Conservation (phyloP, 345 rosid species). For the Cardamine resedifolia region DNA sequence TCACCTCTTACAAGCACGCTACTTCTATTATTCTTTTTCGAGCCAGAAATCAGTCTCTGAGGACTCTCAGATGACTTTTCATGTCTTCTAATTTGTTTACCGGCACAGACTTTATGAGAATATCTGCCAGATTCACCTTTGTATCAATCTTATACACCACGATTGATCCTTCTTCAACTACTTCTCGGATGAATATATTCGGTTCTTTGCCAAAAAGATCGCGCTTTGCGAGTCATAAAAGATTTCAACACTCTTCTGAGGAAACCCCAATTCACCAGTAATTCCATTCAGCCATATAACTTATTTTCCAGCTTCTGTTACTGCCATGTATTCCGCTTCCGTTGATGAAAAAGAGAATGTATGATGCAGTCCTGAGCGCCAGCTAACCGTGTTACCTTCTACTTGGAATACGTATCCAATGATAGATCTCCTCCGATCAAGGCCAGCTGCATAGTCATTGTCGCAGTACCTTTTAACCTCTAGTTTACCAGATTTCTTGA, state of each 20-base stretch:
- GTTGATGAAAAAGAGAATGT: background rate
- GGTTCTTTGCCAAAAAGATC: background rate
- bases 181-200: too few relatives aligned
- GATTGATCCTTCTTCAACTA: too few relatives aligned
- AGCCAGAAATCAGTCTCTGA: too few relatives aligned
- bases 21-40: too few relatives aligned
- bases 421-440: background rate
- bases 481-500: background rate
- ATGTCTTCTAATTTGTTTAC: too few relatives aligned
- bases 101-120: too few relatives aligned
- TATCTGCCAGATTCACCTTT: too few relatives aligned
- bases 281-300: background rate
- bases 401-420: background rate
- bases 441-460: background rate
- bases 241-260: background rate
- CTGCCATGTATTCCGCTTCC: background rate
- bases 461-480: background rate
- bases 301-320: background rate
- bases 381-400: background rate
- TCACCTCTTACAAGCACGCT: too few relatives aligned
- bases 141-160: too few relatives aligned
- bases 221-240: background rate
- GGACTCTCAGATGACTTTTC: too few relatives aligned
- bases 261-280: background rate
- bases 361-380: background rate